Evolutionary conservation across 2,329 filamentous ascomycete species (phyloP).

Genomic region (Tricladium varicosporioides): DNA sequence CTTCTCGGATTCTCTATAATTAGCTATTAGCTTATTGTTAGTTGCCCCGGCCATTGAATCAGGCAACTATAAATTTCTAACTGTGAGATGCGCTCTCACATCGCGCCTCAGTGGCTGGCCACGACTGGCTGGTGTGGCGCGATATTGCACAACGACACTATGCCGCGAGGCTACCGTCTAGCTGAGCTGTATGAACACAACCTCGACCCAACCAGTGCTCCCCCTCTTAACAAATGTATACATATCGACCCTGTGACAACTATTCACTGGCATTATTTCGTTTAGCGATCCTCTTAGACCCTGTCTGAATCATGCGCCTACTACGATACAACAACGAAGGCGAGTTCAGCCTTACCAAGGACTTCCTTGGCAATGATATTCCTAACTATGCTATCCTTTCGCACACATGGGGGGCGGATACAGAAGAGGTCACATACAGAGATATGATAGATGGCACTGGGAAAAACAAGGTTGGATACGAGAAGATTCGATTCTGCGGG

Average conservation of each 20-base stretch:
- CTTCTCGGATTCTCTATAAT: constrained; percentile 11
- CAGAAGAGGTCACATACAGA: constrained; percentile 5
- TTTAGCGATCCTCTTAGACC: constrained; percentile 11
- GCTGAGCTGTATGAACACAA: constrained; percentile 15
- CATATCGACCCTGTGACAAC: constrained; percentile 14
- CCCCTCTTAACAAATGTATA: constrained; percentile 14
- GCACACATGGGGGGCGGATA: constrained; percentile 27
- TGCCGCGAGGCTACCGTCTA: constrained; percentile 9
- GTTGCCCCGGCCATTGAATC: constrained; percentile 4
- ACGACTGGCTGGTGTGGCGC: constrained; percentile 9
- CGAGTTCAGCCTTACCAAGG: constrained; percentile 9
- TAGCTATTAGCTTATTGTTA: constrained; percentile 2
- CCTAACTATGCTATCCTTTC: constrained; percentile 30
- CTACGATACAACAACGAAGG: constrained; percentile 12
- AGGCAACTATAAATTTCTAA: neutral
- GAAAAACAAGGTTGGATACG: too few species aligned
- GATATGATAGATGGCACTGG: too few species aligned
- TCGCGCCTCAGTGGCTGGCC: neutral
- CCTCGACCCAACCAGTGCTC: constrained; percentile 12
- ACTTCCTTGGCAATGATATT: constrained; percentile 10
- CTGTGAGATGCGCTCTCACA: neutral
- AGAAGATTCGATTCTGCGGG: too few species aligned
- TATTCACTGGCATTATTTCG: constrained; percentile 12
- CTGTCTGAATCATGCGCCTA: constrained; percentile 17
- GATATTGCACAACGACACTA: neutral